A percentile compares a stretch with the other conserved stretches of the same genome.
Conservation (phyloP, 2,329 filamentous ascomycete species). For the Xylariaceae sp. region DNA sequence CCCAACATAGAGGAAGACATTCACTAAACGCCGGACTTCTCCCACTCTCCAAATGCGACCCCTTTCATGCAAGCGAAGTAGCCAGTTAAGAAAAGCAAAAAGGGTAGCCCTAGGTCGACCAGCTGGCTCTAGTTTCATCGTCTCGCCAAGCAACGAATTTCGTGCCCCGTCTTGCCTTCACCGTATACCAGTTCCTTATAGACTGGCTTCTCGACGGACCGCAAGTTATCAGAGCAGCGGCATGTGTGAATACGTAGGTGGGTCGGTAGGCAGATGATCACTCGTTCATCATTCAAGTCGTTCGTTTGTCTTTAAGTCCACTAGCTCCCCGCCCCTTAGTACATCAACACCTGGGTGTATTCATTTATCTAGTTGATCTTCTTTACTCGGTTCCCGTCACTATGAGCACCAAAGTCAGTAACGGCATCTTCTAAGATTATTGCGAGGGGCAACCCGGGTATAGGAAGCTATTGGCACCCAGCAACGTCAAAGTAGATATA, state of each 20-base stretch:
- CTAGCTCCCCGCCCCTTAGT: constrained; percentile 2
- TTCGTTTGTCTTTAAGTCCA: not conserved
- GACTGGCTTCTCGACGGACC: not conserved
- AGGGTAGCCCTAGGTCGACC: too few species aligned
- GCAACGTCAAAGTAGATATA: not conserved
- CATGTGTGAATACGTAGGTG: too few species aligned
- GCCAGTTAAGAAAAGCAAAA: constrained; percentile 15
- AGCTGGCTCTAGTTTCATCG: too few species aligned
- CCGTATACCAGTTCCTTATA: constrained; percentile 2
- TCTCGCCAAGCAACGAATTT: constrained; percentile 4
- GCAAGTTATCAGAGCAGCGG: constrained; percentile 1
- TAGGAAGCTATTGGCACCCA: not conserved
- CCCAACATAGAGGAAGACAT: constrained; percentile 16
- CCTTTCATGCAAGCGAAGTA: constrained; percentile 3
- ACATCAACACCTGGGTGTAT: constrained; percentile 1
- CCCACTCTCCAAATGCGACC: constrained; percentile 21
- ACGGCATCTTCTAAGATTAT: constrained; percentile 7
- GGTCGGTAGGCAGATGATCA: constrained; percentile 10
- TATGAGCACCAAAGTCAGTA: constrained; percentile 20
- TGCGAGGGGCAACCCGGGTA: constrained; percentile 6
- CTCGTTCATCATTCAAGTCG: constrained; percentile 23
- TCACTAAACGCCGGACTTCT: constrained; percentile 24
- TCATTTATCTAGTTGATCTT: constrained; percentile 12
- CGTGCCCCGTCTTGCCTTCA: not conserved
- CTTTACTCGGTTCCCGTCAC: constrained; percentile 23